Conservation (phyloP, 2,329 filamentous ascomycete genomes). For the Trichoderma asperellum region DNA sequence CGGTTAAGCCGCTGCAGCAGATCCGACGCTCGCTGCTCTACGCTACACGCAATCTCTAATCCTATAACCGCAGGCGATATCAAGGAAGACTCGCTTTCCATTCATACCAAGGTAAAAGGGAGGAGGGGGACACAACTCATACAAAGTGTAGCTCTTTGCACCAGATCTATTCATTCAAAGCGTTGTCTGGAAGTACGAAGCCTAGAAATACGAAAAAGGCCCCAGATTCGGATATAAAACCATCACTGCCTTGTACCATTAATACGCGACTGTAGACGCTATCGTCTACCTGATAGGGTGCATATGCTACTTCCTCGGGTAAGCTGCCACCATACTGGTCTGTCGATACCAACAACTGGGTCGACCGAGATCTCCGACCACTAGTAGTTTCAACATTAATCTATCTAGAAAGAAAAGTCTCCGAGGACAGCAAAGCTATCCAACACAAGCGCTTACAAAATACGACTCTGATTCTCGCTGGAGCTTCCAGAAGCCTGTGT, state of each 20-base stretch:
- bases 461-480: background rate
- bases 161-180: background rate
- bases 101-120: background rate
- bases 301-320: background rate
- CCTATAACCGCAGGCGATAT: background rate
- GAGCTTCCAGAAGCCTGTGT: conserved; percentile 24
- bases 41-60: background rate
- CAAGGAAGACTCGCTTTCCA: background rate
- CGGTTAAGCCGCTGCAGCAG: too few relatives aligned
- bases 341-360: background rate
- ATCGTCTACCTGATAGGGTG: background rate
- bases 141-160: background rate
- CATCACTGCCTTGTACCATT: background rate
- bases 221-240: background rate
- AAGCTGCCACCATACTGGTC: background rate
- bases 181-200: background rate
- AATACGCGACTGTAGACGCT: background rate
- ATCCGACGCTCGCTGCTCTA: background rate
- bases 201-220: background rate
- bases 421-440: background rate
- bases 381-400: background rate
- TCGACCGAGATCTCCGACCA: conserved; percentile 16
- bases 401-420: conserved; percentile 20
- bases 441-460: conserved; percentile 20
- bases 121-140: background rate